A percentile compares a stretch with the other conserved stretches of the same genome.
Evolutionary conservation across 306 rosid genomes (phyloP).

Genomic region (Trifolium subterraneum): DNA sequence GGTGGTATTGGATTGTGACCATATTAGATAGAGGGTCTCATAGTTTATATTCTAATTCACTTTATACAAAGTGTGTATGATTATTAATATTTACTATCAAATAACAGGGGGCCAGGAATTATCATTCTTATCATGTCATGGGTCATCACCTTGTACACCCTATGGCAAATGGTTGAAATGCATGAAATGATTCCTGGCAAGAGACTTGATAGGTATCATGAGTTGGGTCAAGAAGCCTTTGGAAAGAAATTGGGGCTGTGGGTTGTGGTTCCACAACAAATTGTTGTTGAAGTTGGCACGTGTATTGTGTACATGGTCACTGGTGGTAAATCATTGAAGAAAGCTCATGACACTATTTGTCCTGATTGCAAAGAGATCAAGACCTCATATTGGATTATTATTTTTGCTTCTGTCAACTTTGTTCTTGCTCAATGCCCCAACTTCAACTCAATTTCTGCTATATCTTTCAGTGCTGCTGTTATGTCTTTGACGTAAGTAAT

Average conservation of each 20-base stretch:
- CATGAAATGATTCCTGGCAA: conserved; percentile 92
- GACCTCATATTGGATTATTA: conserved; percentile 60
- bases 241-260: conserved; percentile 80
- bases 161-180: conserved; percentile 98
- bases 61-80: background rate
- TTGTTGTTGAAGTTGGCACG: conserved; percentile 70
- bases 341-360: conserved; percentile 61
- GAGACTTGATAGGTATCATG: conserved; percentile 87
- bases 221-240: conserved; percentile 80
- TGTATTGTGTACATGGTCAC: conserved; percentile 79
- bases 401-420: conserved; percentile 65
- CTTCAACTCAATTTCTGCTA: conserved; percentile 66
- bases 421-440: conserved; percentile 77
- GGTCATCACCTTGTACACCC: conserved; percentile 73
- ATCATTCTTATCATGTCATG: conserved; percentile 60
- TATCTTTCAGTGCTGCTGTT: conserved; percentile 71
- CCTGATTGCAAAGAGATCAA: conserved; percentile 48
- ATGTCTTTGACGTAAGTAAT: conserved; percentile 69
- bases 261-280: conserved; percentile 82
- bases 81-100: background rate
- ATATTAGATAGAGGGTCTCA: background rate
- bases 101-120: conserved; percentile 77
- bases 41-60: background rate
- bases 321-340: conserved; percentile 76
- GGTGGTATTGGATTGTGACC: too few species aligned